Evolutionary conservation across 495 filamentous ascomycete species (phyloP).

Genomic region (Aspergillus saccharolyticus): DNA sequence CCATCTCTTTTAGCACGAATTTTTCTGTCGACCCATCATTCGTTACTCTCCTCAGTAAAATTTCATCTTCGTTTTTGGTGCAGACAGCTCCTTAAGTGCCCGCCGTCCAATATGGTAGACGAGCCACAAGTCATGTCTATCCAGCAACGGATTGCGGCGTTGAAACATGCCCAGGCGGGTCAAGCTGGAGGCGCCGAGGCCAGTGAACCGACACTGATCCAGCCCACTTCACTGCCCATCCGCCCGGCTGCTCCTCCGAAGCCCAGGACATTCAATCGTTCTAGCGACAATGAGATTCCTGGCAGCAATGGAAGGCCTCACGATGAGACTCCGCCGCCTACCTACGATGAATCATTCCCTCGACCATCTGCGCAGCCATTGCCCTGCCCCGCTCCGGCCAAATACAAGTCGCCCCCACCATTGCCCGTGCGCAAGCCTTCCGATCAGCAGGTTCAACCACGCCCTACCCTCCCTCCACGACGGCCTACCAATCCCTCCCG

Average conservation of each 20-base stretch:
- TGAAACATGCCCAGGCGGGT: slow-evolving; percentile 54
- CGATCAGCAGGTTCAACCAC: slow-evolving; percentile 21
- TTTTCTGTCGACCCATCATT: neutral
- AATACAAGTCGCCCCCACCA: slow-evolving; percentile 44
- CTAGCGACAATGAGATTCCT: slow-evolving; percentile 16
- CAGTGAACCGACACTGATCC: slow-evolving; percentile 16
- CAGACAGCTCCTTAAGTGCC: neutral
- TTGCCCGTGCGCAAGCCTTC: slow-evolving; percentile 46
- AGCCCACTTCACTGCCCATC: slow-evolving; percentile 24
- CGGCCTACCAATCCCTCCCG: slow-evolving; percentile 31
- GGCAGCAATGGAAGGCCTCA: slow-evolving; percentile 44
- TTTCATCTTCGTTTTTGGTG: too few species aligned
- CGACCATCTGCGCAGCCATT: slow-evolving; percentile 20
- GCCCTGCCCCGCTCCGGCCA: slow-evolving; percentile 23
- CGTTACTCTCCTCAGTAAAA: neutral
- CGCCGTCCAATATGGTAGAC: slow-evolving; percentile 23
- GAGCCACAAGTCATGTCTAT: slow-evolving; percentile 47
- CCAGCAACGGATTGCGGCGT: slow-evolving; percentile 52
- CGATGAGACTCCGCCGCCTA: neutral
- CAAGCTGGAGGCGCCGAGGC: slow-evolving; percentile 24
- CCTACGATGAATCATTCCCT: slow-evolving; percentile 15
- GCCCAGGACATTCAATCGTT: slow-evolving; percentile 9
- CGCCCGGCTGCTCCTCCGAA: slow-evolving; percentile 35
- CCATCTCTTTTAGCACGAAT: neutral
- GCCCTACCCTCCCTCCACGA: slow-evolving; percentile 38